These are phyloP conservation scores for Clonostachys rhizophaga DNA, from an alignment of 2,329 filamentous ascomycete genomes.

Conservation along the genomic window DNA sequence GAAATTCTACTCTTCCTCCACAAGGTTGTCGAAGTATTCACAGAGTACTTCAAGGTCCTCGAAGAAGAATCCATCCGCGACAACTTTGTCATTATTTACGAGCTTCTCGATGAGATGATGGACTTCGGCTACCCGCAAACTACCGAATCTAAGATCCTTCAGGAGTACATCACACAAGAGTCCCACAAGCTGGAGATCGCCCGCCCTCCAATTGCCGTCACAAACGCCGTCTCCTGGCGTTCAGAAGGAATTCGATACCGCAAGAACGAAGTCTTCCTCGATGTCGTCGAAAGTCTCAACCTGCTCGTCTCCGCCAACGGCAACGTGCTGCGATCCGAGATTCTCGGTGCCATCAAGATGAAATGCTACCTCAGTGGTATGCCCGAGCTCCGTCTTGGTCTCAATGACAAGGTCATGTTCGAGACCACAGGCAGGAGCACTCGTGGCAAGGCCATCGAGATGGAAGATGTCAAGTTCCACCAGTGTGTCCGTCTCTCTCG, in stretches of 20 bases:
- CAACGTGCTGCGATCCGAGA: conserved; percentile 93
- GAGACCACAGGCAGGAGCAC: conserved; percentile 94
- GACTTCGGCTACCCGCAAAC: conserved; percentile 99
- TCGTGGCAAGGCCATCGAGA: conserved; percentile 94
- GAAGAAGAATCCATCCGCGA: conserved; percentile 98
- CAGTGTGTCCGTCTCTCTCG: conserved; percentile 93
- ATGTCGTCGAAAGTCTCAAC: conserved; percentile 95
- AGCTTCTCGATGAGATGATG: conserved; percentile 99
- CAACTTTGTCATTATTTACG: conserved; percentile 99
- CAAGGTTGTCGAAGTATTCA: conserved; percentile 98
- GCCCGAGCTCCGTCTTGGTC: conserved; percentile 87
- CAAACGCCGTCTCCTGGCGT: conserved; percentile 96
- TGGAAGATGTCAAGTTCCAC: conserved; percentile 99
- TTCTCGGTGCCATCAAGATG: conserved; percentile 97
- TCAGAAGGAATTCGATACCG: conserved; percentile 97
- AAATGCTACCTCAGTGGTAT: conserved; percentile 98
- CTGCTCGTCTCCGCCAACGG: conserved; percentile 90
- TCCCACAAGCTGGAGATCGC: conserved; percentile 97
- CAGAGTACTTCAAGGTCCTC: conserved; percentile 98
- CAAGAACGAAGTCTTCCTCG: conserved; percentile 99
- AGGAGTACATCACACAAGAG: conserved; percentile 99
- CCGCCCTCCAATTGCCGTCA: conserved; percentile 93
- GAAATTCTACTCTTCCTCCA: conserved; percentile 98
- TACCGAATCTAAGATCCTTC: conserved; percentile 95
- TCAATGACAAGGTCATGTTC: conserved; percentile 99